Percentiles rank a stretch among this genome's conserved stretches.
These are phyloP conservation scores for Jimgerdemannia lactiflua DNA, from an alignment of 192 early-diverging fungal genomes.

Conservation along the genomic window DNA sequence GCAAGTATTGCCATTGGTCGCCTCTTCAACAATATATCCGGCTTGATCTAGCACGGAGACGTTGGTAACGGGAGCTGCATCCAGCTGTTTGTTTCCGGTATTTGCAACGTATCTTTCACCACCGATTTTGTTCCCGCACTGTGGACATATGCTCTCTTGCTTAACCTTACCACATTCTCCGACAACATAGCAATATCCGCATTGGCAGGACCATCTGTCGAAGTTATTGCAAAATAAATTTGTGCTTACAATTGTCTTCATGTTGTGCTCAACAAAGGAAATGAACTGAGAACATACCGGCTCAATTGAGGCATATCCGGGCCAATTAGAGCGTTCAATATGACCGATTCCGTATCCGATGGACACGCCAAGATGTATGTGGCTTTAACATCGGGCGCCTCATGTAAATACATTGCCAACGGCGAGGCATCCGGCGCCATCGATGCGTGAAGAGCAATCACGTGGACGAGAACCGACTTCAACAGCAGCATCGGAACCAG, in stretches of 20 bases:
- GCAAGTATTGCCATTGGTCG: neutral
- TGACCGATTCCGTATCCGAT: slow-evolving; percentile 9
- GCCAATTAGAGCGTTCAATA: neutral
- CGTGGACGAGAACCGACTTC: slow-evolving; percentile 10
- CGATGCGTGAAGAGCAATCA: slow-evolving; percentile 7
- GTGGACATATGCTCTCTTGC: neutral
- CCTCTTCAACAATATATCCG: slow-evolving; percentile 9
- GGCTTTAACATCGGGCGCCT: neutral
- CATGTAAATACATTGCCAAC: slow-evolving; percentile 9
- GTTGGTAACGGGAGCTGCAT: neutral
- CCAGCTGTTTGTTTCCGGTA: neutral
- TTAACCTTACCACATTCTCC: neutral
- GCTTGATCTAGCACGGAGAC: neutral
- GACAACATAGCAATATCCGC: slow-evolving; percentile 7
- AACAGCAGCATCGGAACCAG: slow-evolving; percentile 1
- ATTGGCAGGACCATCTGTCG: slow-evolving; percentile 9
- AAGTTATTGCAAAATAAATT: neutral
- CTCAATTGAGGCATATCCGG: neutral
- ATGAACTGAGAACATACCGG: neutral
- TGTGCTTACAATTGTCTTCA: neutral
- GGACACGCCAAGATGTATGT: slow-evolving; percentile 7
- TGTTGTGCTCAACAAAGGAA: neutral
- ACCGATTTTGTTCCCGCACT: neutral
- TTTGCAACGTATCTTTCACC: neutral
- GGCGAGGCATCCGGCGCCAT: slow-evolving; percentile 9